Evolutionary conservation across 768 basidiomycete genomes (phyloP).

Genomic region (Punctularia strigosozonata): DNA sequence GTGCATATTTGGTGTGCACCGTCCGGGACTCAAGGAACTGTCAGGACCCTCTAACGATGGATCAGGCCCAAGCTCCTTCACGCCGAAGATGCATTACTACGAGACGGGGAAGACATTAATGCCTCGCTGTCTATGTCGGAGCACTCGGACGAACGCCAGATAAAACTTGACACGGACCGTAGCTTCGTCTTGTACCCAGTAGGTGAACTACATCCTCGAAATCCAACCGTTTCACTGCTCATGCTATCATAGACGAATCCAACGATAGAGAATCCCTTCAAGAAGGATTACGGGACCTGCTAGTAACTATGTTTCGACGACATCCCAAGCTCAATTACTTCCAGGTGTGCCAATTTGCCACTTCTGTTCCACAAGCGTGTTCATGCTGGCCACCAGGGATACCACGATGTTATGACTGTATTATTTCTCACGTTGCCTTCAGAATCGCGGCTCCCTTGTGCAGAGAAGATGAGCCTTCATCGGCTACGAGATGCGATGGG

Average conservation of each 20-base stretch:
- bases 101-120: too few relatives aligned
- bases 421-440: constrained; percentile 62
- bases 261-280: constrained; percentile 48
- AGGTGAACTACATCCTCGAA: constrained; percentile 35
- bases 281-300: constrained; percentile 52
- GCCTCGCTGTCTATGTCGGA: too few relatives aligned
- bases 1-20: too few relatives aligned
- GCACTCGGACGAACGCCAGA: constrained; percentile 83
- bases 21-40: too few relatives aligned
- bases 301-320: constrained; percentile 65
- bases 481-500: constrained; percentile 87
- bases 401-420: constrained; percentile 87
- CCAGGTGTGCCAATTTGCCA: constrained; percentile 33
- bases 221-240: background rate
- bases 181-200: constrained; percentile 90
- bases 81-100: too few relatives aligned
- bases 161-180: constrained; percentile 79
- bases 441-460: constrained; percentile 41
- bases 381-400: constrained; percentile 43
- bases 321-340: constrained; percentile 73
- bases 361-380: background rate
- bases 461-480: constrained; percentile 67
- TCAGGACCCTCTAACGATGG: too few relatives aligned
- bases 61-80: too few relatives aligned
- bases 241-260: constrained; percentile 6